A percentile compares a stretch with the other conserved stretches of the same genome.
Conservation (phyloP, 495 filamentous ascomycete genomes). For the Penicillium paxilli region DNA sequence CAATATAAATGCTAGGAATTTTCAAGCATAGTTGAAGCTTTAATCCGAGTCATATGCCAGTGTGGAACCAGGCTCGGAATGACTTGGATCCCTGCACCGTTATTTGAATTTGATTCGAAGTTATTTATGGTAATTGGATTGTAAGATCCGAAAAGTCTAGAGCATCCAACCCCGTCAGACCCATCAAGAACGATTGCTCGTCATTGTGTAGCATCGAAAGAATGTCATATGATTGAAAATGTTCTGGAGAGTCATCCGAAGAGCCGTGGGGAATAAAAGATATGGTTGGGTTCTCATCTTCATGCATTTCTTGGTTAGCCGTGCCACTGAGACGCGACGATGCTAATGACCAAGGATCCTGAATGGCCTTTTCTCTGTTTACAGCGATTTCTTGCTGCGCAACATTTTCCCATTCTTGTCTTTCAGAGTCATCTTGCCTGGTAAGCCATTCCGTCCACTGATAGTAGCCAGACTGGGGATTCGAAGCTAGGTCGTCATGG, state of each 20-base stretch:
- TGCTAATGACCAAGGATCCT: not conserved
- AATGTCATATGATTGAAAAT: not conserved
- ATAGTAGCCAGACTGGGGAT: constrained; percentile 4
- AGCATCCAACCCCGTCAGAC: constrained; percentile 23
- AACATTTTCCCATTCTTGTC: not conserved
- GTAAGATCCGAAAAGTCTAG: constrained; percentile 21
- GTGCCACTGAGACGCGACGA: not conserved
- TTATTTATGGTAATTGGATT: constrained; percentile 1
- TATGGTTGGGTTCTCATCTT: not conserved
- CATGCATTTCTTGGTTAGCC: not conserved
- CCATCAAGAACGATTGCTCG: constrained; percentile 25
- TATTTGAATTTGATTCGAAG: too few relatives aligned
- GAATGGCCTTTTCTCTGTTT: not conserved
- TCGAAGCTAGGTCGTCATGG: not conserved
- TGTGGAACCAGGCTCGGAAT: too few relatives aligned
- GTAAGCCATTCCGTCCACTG: constrained; percentile 18
- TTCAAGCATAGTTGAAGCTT: too few relatives aligned
- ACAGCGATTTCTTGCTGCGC: not conserved
- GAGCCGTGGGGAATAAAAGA: not conserved
- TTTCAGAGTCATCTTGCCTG: not conserved
- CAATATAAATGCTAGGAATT: too few relatives aligned
- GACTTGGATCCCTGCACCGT: too few relatives aligned
- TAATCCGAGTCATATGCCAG: too few relatives aligned
- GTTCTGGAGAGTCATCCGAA: not conserved
- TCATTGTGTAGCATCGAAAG: constrained; percentile 12